These are phyloP conservation scores for Eutypa lata DNA, from an alignment of 2,329 filamentous ascomycete genomes.

Conservation along the genomic window DNA sequence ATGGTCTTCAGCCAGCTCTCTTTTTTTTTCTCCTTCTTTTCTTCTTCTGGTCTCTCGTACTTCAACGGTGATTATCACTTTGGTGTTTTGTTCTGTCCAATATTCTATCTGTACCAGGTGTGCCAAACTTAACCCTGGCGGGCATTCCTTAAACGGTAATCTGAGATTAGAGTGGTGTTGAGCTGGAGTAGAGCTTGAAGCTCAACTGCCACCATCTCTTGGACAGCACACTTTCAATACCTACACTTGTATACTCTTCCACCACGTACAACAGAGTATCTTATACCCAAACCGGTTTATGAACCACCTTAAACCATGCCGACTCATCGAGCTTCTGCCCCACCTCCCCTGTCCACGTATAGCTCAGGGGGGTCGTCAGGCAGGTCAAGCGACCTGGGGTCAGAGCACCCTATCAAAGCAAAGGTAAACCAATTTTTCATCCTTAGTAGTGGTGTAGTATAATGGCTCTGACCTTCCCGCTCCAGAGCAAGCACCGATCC, in stretches of 20 bases:
- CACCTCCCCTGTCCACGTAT: slow-evolving; percentile 11
- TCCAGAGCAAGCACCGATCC: slow-evolving; percentile 2
- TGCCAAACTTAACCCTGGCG: background rate
- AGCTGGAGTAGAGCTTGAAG: slow-evolving; percentile 1
- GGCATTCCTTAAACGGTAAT: background rate
- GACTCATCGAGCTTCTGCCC: slow-evolving; percentile 12
- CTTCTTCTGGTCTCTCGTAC: background rate
- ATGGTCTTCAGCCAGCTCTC: background rate
- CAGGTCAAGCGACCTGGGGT: slow-evolving; percentile 23
- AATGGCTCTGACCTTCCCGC: slow-evolving; percentile 3
- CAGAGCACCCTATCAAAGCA: slow-evolving; percentile 17
- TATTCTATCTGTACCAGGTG: background rate
- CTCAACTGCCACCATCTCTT: slow-evolving; percentile 1
- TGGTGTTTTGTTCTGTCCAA: background rate
- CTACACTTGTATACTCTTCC: background rate
- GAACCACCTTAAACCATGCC: slow-evolving; percentile 16
- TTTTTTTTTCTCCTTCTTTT: background rate
- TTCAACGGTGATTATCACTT: background rate
- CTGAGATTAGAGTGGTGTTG: background rate
- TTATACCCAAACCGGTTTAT: background rate
- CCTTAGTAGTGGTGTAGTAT: background rate
- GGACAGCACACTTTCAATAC: background rate
- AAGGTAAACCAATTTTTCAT: slow-evolving; percentile 17
- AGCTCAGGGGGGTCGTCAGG: slow-evolving; percentile 11
- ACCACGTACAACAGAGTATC: background rate